phyloP scores from a whole-genome alignment of 192 early-diverging fungal genomes.

The Coemansia furcata region DNA sequence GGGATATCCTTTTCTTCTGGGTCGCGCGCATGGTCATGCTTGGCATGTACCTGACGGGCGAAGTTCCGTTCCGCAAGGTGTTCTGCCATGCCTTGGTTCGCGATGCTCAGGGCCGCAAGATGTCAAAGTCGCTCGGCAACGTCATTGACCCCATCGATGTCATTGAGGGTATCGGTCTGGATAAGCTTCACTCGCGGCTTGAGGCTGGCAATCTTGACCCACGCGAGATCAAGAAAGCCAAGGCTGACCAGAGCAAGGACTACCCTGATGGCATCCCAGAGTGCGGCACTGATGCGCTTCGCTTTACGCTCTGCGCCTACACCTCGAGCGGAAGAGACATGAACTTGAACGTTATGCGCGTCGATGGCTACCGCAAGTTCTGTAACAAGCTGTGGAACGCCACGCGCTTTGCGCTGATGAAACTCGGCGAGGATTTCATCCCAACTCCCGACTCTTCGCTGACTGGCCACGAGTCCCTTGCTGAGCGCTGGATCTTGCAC shows the following conservation, averaged over 20 bases:
- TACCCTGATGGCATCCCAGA: constrained; percentile 97
- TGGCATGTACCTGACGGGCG: constrained; percentile 91
- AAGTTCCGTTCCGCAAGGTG: constrained; percentile 91
- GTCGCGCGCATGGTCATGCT: constrained; percentile 99
- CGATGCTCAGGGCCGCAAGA: constrained; percentile 97
- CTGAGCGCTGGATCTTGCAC: constrained; percentile 91
- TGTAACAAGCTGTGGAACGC: constrained; percentile 99
- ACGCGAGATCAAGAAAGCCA: constrained; percentile 84
- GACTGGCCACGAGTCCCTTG: constrained; percentile 82
- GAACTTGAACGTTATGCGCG: constrained; percentile 90
- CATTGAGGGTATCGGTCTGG: constrained; percentile 87
- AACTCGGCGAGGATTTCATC: constrained; percentile 86
- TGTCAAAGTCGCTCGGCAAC: constrained; percentile 95
- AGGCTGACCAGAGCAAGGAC: constrained; percentile 78
- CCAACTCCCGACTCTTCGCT: constrained; percentile 56
- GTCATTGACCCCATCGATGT: constrained; percentile 98
- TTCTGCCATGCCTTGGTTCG: constrained; percentile 98
- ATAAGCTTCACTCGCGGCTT: constrained; percentile 73
- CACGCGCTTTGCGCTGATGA: constrained; percentile 91
- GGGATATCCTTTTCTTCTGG: constrained; percentile 99
- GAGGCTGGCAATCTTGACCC: constrained; percentile 86
- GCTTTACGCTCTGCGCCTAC: constrained; percentile 79
- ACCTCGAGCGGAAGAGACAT: constrained; percentile 80
- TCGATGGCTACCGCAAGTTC: constrained; percentile 99
- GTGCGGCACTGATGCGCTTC: constrained; percentile 95